phyloP scores from a whole-genome alignment of 1,284 basidiomycete species.

The Kalmanozyma brasiliensis region DNA sequence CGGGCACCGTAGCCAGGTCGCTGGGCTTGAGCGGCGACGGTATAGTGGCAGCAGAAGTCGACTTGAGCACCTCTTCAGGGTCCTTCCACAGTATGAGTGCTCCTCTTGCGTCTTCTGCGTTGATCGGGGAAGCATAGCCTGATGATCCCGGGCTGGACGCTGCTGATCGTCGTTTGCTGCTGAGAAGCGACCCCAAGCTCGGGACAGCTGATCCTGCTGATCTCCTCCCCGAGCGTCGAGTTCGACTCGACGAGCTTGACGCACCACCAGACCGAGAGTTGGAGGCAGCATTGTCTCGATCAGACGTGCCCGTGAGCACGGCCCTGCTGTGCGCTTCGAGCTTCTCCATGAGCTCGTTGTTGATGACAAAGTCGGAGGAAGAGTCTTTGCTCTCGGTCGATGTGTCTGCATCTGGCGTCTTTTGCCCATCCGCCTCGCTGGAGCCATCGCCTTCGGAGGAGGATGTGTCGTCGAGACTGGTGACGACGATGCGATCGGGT shows the following conservation, averaged over 20 bases:
- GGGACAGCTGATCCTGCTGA: conserved; percentile 16
- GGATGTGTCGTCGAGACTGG: conserved; percentile 41
- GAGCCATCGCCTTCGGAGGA: conserved; percentile 30
- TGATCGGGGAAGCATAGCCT: conserved; percentile 45
- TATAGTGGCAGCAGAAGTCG: conserved; percentile 5
- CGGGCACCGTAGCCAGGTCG: conserved; percentile 13
- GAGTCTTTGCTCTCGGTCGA: conserved; percentile 24
- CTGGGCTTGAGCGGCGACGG: conserved; percentile 27
- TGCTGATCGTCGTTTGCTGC: conserved; percentile 27
- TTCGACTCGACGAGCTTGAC: conserved; percentile 5
- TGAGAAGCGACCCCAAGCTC: conserved; percentile 28
- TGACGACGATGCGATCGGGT: conserved; percentile 48
- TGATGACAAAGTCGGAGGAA: conserved; percentile 42
- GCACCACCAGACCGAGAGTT: conserved; percentile 15
- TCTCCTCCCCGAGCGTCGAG: conserved; percentile 29
- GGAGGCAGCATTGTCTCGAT: conserved; percentile 39
- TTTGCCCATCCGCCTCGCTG: conserved; percentile 11
- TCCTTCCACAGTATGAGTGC: conserved; percentile 48
- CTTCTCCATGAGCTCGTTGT: conserved; percentile 57
- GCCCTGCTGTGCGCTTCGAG: conserved; percentile 50
- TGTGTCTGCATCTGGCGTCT: conserved; percentile 33
- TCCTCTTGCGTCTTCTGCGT: conserved; percentile 35
- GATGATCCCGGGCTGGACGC: conserved; percentile 44
- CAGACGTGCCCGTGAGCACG: conserved; percentile 44
- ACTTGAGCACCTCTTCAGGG: conserved; percentile 39